These are phyloP conservation scores for Ophiostoma himal-ulmi DNA, from an alignment of 2,329 filamentous ascomycete species.

Conservation along the genomic window DNA sequence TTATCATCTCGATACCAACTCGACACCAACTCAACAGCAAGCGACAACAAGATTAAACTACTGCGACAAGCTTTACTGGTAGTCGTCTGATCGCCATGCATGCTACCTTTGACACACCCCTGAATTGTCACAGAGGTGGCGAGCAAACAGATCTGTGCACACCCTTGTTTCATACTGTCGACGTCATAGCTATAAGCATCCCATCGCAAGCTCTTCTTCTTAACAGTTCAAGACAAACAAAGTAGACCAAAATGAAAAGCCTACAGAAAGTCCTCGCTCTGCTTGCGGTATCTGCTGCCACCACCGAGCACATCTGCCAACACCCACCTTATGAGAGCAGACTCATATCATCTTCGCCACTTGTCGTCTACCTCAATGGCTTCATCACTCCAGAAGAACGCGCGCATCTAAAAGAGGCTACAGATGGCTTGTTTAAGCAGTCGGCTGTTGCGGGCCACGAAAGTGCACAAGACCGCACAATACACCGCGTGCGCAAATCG, in stretches of 20 bases:
- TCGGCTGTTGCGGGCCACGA: conserved; percentile 36
- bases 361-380: conserved; percentile 45
- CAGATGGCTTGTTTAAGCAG: conserved; percentile 41
- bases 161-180: not conserved
- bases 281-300: not conserved
- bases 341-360: conserved; percentile 43
- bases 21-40: not conserved
- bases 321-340: conserved; percentile 38
- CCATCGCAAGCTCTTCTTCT: not conserved
- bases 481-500: conserved; percentile 40
- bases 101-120: not conserved
- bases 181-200: not conserved
- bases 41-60: not conserved
- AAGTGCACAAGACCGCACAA: conserved; percentile 31
- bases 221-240: not conserved
- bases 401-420: conserved; percentile 39
- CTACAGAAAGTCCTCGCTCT: not conserved
- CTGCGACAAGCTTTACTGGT: not conserved
- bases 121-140: not conserved
- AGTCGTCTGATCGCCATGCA: not conserved
- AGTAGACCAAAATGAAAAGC: not conserved
- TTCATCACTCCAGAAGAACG: conserved; percentile 42
- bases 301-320: not conserved
- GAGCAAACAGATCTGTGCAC: not conserved
- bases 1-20: not conserved